Base-by-base conservation (phyloP, 257 asterid genomes). In the Echites panduratus region DNA sequence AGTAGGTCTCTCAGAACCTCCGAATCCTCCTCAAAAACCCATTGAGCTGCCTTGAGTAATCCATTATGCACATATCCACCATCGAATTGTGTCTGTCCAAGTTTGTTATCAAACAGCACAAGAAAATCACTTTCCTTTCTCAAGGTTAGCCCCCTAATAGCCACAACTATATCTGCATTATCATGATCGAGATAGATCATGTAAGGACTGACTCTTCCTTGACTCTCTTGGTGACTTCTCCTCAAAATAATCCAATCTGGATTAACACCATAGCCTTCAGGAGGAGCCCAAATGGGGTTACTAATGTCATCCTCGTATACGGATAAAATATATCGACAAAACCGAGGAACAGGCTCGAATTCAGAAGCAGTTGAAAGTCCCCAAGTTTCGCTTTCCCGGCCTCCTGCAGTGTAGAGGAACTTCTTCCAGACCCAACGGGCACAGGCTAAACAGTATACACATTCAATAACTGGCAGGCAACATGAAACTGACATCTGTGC, bases 341-440 rank as follows among this genome's bases (percentile, higher is more conserved):
- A 79, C 5, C 98, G 83, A 0, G 98, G 98, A 43, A 90, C 83
- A 0, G 95, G 96, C 79, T 92, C 98, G 59, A 92, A 95, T 61
- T 95, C 99, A 58, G 80, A 78, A 65, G 93, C 87, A 11, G 92
- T 87, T 24, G 99, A 96, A 14, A 90, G 85, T 14, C 98, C 99
- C 99, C 99, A 95, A 13, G 84, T 82, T 61, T 95, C 96, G 44
- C 98, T 95, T 78, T 95, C 99, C 11, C 86, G 78, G 70, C 99
- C 99, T 7, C 99, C 99, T 7, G 98, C 96, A 11, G 98, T 87
- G 82, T 89, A 95, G 6, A 87, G 88, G 64, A 90, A 89, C 62
- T 92, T 95, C 87, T 90, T 95, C 99, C 99, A 95, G 62, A 73
- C 94, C 99, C 99, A 95, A 49, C 99, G 97, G 52, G 82, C 66